phyloP scores from a whole-genome alignment of 371 early-diverging fungal species.

The Cokeromyces recurvatus region DNA sequence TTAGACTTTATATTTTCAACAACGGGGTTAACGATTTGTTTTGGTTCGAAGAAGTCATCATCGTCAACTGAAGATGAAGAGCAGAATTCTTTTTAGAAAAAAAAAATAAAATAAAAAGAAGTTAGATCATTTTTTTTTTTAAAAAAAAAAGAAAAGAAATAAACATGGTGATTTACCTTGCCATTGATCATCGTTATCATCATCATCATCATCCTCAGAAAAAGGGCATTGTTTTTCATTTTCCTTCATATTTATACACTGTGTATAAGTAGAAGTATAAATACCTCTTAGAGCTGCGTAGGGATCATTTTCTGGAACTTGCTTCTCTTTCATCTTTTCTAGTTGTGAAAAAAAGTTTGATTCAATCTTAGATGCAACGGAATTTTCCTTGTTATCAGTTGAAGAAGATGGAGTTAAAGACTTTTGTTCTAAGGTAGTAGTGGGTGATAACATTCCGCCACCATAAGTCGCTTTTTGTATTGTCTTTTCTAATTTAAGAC shows the following conservation, averaged over 20 bases:
- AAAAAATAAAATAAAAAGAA: too few species aligned
- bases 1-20: not conserved
- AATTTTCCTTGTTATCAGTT: not conserved
- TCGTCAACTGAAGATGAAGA: too few species aligned
- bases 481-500: conserved; percentile 16
- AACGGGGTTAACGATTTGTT: conserved; percentile 2
- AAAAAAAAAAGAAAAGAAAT: too few species aligned
- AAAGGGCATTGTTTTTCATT: not conserved
- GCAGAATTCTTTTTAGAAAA: conserved; percentile 20
- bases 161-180: too few species aligned
- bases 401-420: not conserved
- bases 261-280: not conserved
- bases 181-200: too few species aligned
- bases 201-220: conserved; percentile 9
- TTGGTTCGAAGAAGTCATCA: too few species aligned
- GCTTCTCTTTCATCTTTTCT: not conserved
- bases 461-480: conserved; percentile 23
- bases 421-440: conserved; percentile 3
- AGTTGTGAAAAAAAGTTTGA: conserved; percentile 4
- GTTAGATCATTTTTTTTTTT: too few species aligned
- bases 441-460: conserved; percentile 29
- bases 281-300: conserved; percentile 17
- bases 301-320: conserved; percentile 5
- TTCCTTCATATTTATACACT: not conserved
- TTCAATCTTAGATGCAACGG: too few species aligned